These are phyloP conservation scores for Antitrichia curtipendula DNA, from an alignment of 225 moss, liverwort and hornwort species.

Conservation along the genomic window DNA sequence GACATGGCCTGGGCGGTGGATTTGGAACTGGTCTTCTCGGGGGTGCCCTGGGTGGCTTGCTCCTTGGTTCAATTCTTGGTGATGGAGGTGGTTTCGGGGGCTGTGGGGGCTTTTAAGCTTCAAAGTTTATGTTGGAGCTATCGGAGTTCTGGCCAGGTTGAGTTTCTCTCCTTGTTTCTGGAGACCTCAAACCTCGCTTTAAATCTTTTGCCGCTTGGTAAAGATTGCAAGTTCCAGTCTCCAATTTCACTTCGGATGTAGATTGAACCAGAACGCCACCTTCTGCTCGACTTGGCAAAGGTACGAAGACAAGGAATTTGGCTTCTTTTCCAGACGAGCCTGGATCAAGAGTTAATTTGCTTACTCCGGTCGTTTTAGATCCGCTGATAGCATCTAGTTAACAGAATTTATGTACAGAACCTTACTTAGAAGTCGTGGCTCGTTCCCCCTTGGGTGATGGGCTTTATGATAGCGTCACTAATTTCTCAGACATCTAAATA, in stretches of 20 bases:
- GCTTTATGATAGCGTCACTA: not conserved
- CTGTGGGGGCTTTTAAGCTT: conserved; percentile 8
- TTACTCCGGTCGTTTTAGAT: not conserved
- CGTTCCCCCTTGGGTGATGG: not conserved
- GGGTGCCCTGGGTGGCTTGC: conserved; percentile 18
- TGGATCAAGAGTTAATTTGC: not conserved
- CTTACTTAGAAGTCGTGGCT: not conserved
- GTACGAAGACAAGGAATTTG: not conserved
- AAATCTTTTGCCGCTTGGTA: not conserved
- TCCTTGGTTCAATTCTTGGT: conserved; percentile 16
- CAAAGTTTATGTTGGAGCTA: not conserved
- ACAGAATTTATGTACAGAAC: not conserved
- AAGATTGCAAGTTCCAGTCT: not conserved
- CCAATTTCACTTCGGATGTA: not conserved
- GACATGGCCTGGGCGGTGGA: conserved; percentile 2
- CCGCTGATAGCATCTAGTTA: not conserved
- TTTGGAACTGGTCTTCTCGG: conserved; percentile 15
- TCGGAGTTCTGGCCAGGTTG: not conserved
- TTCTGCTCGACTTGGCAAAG: not conserved
- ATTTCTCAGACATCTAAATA: not conserved
- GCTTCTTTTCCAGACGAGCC: not conserved
- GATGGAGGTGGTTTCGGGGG: conserved; percentile 7
- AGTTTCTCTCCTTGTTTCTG: not conserved
- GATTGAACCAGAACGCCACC: not conserved
- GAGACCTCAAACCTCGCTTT: not conserved